These are phyloP conservation scores for Talaromyces proteolyticus DNA, from an alignment of 495 filamentous ascomycete species.

Conservation along the genomic window DNA sequence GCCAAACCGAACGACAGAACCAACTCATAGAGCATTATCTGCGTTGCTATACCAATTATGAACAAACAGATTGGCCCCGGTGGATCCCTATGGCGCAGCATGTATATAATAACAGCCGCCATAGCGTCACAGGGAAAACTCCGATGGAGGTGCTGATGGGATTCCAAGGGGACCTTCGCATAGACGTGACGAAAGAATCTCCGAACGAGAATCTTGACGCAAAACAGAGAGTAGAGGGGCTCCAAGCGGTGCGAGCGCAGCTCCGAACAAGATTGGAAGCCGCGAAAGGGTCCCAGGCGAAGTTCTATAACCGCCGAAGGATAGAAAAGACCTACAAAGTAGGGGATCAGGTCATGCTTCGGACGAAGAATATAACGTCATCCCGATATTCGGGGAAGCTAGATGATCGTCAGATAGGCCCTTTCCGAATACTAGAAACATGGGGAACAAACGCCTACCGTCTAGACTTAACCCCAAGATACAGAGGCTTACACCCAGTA, in stretches of 20 bases:
- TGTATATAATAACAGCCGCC: too few relatives aligned
- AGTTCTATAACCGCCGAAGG: too few relatives aligned
- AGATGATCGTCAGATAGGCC: not conserved
- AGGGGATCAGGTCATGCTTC: not conserved
- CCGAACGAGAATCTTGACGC: too few relatives aligned
- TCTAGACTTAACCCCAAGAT: not conserved
- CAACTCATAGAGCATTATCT: too few relatives aligned
- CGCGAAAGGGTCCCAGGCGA: not conserved
- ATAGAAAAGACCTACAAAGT: too few relatives aligned
- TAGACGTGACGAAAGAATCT: too few relatives aligned
- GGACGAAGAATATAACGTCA: not conserved
- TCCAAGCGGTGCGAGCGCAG: not conserved
- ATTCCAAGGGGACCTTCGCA: not conserved
- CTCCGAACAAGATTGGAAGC: not conserved
- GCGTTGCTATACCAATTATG: conserved; percentile 11
- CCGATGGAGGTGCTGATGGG: not conserved
- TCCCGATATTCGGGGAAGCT: not conserved
- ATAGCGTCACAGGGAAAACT: too few relatives aligned
- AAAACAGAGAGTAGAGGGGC: not conserved
- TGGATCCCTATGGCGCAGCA: conserved; percentile 12
- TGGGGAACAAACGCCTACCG: not conserved
- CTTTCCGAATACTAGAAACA: not conserved
- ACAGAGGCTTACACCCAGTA: too few relatives aligned
- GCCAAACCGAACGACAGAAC: conserved; percentile 12
- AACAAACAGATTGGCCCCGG: conserved; percentile 13